phyloP scores from a whole-genome alignment of 129 eudicot genomes.

The Heracleum sosnowskyi region DNA sequence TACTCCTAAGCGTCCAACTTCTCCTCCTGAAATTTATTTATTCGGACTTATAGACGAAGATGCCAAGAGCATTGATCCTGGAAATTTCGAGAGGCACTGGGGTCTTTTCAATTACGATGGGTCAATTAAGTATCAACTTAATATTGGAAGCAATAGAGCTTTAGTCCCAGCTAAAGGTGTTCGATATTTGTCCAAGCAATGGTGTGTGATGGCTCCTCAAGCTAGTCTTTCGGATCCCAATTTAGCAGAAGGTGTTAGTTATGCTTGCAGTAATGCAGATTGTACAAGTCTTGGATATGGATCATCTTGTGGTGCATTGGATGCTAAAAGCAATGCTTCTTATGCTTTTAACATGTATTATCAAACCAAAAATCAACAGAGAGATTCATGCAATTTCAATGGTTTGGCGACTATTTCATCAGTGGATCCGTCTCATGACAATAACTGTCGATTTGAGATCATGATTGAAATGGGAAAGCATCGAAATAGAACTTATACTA shows the following conservation, averaged over 20 bases:
- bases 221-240: conserved; percentile 55
- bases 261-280: conserved; percentile 78
- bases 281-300: conserved; percentile 91
- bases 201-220: conserved; percentile 74
- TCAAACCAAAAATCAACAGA: conserved; percentile 64
- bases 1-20: conserved; percentile 59
- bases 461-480: conserved; percentile 60
- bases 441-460: conserved; percentile 50
- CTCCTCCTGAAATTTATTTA: conserved; percentile 62
- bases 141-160: conserved; percentile 26
- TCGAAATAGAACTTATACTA: not conserved
- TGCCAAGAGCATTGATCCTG: conserved; percentile 70
- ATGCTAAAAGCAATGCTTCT: conserved; percentile 60
- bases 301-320: conserved; percentile 66
- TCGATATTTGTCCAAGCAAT: conserved; percentile 49
- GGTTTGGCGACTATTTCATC: conserved; percentile 43
- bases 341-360: conserved; percentile 85
- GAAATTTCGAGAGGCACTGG: conserved; percentile 97
- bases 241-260: conserved; percentile 34
- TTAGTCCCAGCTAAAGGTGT: conserved; percentile 84
- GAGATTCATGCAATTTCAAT: conserved; percentile 62
- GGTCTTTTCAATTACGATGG: conserved; percentile 82
- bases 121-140: conserved; percentile 47
- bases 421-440: conserved; percentile 46
- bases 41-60: conserved; percentile 82